phyloP scores from a whole-genome alignment of 2,329 filamentous ascomycete species.

The Fusarium dlaminii region DNA sequence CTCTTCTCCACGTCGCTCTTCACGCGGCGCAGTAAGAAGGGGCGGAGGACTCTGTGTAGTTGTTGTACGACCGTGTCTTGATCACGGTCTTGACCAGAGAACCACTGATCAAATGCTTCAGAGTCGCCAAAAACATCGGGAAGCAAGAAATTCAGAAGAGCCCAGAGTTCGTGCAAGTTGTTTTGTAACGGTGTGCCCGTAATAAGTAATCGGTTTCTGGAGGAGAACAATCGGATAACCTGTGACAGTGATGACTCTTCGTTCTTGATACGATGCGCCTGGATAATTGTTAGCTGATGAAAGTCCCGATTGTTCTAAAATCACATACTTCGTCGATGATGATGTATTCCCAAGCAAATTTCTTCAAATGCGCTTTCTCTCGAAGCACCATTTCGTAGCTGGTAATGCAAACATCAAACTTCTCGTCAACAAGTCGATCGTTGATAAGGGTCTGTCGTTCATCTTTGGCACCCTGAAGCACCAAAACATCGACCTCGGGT shows the following conservation, averaged over 20 bases:
- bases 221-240: slow-evolving; percentile 96
- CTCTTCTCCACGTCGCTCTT: slow-evolving; percentile 99
- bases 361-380: slow-evolving; percentile 93
- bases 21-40: slow-evolving; percentile 93
- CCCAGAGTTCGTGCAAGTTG: slow-evolving; percentile 98
- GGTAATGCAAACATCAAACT: slow-evolving; percentile 97
- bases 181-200: slow-evolving; percentile 98
- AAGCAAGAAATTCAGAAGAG: slow-evolving; percentile 94
- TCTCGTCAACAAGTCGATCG: slow-evolving; percentile 89
- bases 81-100: slow-evolving; percentile 87
- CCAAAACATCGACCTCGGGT: slow-evolving; percentile 91
- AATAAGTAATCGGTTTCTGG: slow-evolving; percentile 92
- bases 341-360: slow-evolving; percentile 99
- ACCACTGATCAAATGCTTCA: slow-evolving; percentile 98
- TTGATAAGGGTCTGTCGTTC: slow-evolving; percentile 89
- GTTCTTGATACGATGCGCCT: slow-evolving; percentile 97
- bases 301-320: not conserved
- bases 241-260: slow-evolving; percentile 97
- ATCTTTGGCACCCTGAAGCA: slow-evolving; percentile 94
- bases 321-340: slow-evolving; percentile 83
- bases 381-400: slow-evolving; percentile 99
- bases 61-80: slow-evolving; percentile 97
- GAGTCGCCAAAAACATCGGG: slow-evolving; percentile 98
- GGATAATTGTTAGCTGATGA: slow-evolving; percentile 21
- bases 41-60: slow-evolving; percentile 89